Evolutionary conservation across 139 green algal genomes (phyloP).

Genomic region (Spirogloea muscicola): DNA sequence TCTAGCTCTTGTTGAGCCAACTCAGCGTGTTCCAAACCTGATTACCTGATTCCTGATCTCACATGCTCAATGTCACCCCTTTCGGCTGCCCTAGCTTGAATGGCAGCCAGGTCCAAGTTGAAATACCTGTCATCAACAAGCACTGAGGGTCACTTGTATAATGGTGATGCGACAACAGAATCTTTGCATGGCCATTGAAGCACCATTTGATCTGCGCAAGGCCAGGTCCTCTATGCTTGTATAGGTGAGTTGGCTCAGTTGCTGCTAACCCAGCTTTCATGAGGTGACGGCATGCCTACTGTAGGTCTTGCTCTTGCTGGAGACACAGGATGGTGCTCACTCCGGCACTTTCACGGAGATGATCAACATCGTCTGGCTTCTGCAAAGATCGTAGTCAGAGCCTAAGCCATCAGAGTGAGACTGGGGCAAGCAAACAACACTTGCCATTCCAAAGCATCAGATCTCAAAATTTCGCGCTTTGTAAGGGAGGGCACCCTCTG

Average conservation of each 20-base stretch:
- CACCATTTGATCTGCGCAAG: not conserved
- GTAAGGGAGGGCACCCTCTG: not conserved
- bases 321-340: conserved; percentile 34
- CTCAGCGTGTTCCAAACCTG: not conserved
- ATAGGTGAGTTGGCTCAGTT: not conserved
- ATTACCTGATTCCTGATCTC: conserved; percentile 56
- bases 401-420: not conserved
- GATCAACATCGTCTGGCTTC: conserved; percentile 21
- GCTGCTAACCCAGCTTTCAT: not conserved
- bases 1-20: not conserved
- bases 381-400: conserved; percentile 5
- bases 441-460: conserved; percentile 2
- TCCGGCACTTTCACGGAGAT: conserved; percentile 1
- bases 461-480: not conserved
- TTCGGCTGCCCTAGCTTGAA: conserved; percentile 48
- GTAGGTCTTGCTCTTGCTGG: conserved; percentile 29
- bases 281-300: conserved; percentile 2
- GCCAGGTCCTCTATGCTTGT: not conserved
- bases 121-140: conserved; percentile 22
- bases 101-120: conserved; percentile 4
- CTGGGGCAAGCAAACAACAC: not conserved
- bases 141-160: not conserved
- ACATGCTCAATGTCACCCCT: conserved; percentile 69
- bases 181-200: not conserved
- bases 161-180: not conserved